Conservation (phyloP, 306 rosid species). For the Lotus japonicus region DNA sequence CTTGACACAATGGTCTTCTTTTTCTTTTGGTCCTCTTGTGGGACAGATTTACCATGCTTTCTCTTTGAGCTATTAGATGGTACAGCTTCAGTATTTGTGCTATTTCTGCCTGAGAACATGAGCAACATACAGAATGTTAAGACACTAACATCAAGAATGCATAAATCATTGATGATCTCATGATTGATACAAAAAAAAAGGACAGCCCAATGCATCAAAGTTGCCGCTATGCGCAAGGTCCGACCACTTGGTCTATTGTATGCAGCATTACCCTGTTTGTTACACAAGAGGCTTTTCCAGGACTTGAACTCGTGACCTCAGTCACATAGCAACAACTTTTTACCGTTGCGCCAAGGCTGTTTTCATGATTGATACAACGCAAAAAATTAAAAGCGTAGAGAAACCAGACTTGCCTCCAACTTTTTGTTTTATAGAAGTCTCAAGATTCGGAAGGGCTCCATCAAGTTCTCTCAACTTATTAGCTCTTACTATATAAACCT, state of each 20-base stretch:
- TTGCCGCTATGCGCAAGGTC: no score
- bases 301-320: no score
- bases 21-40: constrained; percentile 40
- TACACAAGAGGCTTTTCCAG: no score
- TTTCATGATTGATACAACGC: neutral
- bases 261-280: no score
- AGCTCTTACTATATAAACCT: constrained; percentile 66
- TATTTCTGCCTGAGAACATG: constrained; percentile 39
- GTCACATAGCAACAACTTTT: no score
- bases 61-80: constrained; percentile 30
- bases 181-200: neutral
- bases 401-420: constrained; percentile 47
- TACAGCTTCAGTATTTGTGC: constrained; percentile 9
- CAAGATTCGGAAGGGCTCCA: constrained; percentile 46
- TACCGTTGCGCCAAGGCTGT: no score
- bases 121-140: constrained; percentile 18
- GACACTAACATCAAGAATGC: neutral
- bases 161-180: neutral
- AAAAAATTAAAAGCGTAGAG: neutral
- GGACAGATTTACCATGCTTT: constrained; percentile 32
- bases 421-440: constrained; percentile 34
- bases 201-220: no score
- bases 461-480: constrained; percentile 50
- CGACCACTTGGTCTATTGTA: no score
- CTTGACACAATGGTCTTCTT: constrained; percentile 25